Conservation (phyloP, 73 alveolate genomes). For the Paraurostyla sp. region DNA sequence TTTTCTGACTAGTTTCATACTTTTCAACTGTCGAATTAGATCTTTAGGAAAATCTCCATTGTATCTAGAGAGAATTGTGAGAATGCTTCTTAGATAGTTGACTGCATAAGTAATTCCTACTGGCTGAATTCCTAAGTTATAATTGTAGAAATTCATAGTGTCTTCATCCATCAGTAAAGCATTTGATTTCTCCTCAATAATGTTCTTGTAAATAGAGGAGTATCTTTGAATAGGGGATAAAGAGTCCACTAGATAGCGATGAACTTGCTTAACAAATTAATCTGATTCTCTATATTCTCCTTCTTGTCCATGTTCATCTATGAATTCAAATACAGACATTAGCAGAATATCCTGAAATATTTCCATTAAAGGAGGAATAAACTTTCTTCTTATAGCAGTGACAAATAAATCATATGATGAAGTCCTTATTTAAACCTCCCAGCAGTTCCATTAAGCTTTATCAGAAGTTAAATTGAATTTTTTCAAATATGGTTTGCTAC, state of each 20-base stretch:
- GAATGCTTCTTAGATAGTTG: slow-evolving; percentile 49
- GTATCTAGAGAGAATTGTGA: slow-evolving; percentile 44
- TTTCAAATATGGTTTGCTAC: slow-evolving; percentile 71
- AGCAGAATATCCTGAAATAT: slow-evolving; percentile 60
- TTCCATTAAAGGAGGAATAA: slow-evolving; percentile 79
- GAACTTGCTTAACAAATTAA: not conserved
- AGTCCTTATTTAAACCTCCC: slow-evolving; percentile 71
- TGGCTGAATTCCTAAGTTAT: slow-evolving; percentile 62
- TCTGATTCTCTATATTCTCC: slow-evolving; percentile 36
- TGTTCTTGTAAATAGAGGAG: slow-evolving; percentile 28
- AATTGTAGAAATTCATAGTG: slow-evolving; percentile 67
- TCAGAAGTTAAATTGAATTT: slow-evolving; percentile 66
- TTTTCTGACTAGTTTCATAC: not conserved
- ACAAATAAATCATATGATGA: slow-evolving; percentile 37
- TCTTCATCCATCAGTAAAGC: slow-evolving; percentile 78
- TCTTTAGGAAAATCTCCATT: slow-evolving; percentile 52
- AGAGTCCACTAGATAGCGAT: slow-evolving; percentile 53
- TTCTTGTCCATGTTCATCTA: slow-evolving; percentile 28
- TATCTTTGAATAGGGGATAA: slow-evolving; percentile 20
- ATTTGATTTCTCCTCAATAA: slow-evolving; percentile 63
- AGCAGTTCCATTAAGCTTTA: slow-evolving; percentile 71
- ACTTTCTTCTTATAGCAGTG: slow-evolving; percentile 71
- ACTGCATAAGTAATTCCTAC: slow-evolving; percentile 51
- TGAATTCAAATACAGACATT: slow-evolving; percentile 32
- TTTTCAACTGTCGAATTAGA: slow-evolving; percentile 38